Percentiles rank a stretch among this genome's conserved stretches.
These are phyloP conservation scores for Pholiota microspora DNA, from an alignment of 768 basidiomycete genomes.

Conservation along the genomic window DNA sequence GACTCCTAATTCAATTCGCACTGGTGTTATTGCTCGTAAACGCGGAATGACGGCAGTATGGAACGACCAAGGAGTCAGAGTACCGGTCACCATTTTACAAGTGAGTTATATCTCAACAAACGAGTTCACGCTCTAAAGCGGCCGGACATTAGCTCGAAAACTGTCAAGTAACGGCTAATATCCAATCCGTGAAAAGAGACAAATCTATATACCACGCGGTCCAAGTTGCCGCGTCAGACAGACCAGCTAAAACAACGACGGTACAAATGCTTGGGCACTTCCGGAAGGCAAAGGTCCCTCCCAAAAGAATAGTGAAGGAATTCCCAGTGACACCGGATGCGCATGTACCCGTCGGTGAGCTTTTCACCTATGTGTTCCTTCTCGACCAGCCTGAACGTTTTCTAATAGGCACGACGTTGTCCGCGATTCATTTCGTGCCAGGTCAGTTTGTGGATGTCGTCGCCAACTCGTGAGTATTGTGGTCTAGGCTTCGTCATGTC, in stretches of 20 bases:
- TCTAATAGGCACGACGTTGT: conserved; percentile 75
- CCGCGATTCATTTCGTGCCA: conserved; percentile 93
- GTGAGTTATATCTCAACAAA: conserved; percentile 40
- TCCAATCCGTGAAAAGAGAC: conserved; percentile 61
- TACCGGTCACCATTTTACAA: conserved; percentile 94
- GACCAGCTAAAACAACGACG: conserved; percentile 67
- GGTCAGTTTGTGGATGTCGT: conserved; percentile 94
- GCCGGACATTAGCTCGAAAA: conserved; percentile 63
- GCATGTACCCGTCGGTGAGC: conserved; percentile 82
- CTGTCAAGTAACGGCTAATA: conserved; percentile 85
- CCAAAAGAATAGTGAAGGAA: conserved; percentile 85
- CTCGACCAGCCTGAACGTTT: neutral
- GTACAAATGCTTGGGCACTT: conserved; percentile 90
- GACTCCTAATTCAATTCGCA: conserved; percentile 82
- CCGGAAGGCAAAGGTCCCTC: conserved; percentile 71
- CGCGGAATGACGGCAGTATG: conserved; percentile 94
- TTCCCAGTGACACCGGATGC: conserved; percentile 90
- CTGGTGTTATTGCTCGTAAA: conserved; percentile 92
- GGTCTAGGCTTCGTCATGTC: neutral
- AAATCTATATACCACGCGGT: conserved; percentile 85
- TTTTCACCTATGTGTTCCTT: neutral
- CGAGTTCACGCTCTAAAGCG: conserved; percentile 3
- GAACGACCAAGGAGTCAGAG: conserved; percentile 83
- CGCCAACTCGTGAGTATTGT: conserved; percentile 80
- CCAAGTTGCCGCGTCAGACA: conserved; percentile 85